Evolutionary conservation across 768 basidiomycete species (phyloP), one percentile per base, ranked within the genome.

Genomic region (Daedaleopsis nitida): DNA sequence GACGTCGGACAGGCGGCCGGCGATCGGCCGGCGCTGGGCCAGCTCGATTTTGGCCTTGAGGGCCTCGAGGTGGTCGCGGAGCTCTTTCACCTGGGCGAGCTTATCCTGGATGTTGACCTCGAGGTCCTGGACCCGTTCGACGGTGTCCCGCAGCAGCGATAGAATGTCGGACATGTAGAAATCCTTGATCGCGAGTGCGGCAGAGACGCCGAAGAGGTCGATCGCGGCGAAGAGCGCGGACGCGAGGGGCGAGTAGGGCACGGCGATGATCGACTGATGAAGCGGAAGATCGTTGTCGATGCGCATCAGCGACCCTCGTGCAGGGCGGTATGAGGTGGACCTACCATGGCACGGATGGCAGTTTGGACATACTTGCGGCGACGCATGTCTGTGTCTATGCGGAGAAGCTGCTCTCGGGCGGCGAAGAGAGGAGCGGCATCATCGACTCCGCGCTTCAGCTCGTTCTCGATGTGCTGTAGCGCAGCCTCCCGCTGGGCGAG

Each of bases 201-300:
- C 21, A 9, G 44, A n/a, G 39, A 59, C 6, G 34, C 43, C 42
- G 13, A 59, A 17, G 5, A 27, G 8, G 32, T 59, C 58, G 52
- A 37, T 17, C 2, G 34, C 58, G 16, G 50, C 39, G 21, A 59
- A n/a, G 32, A 34, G 27, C 4, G 44, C 58, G 10, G 58, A 59
- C 2, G 39, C 21, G 16, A 53, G 21, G 12, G 58, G 58, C 12
- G 27, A 19, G 45, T 47, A 59, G 8, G 58, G 58, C 7, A 59
- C 17, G 3, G 58, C 38, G 14, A 53, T 8, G 43, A 59, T 24
- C 21, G 52, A n/a, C 58, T 59, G 19, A 32, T 32, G 17, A 7
- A 32, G 27, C 27, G 27, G 3, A 32, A 32, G 27, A 32, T 32
- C 27, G 27, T 32, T 32, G 27, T 32, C 27, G 27, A 32, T 32